These are phyloP conservation scores for Desmodesmus armatus DNA, from an alignment of 139 green algal genomes.

Conservation along the genomic window DNA sequence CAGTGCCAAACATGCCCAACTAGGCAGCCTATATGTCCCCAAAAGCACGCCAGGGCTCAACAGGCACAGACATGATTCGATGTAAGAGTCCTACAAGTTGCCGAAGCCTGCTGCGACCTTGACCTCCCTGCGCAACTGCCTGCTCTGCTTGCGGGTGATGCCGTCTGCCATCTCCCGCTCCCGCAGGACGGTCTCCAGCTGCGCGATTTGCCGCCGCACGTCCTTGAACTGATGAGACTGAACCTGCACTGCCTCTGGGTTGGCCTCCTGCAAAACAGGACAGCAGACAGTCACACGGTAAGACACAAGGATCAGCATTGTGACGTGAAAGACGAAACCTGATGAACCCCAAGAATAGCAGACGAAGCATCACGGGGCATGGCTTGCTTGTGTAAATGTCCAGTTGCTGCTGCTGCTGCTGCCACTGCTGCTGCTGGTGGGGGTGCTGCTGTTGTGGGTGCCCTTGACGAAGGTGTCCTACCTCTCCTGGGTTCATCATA, in stretches of 20 bases:
- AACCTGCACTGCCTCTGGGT: conserved; percentile 56
- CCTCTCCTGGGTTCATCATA: conserved; percentile 31
- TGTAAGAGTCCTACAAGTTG: conserved; percentile 28
- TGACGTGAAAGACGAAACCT: neutral
- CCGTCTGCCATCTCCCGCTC: conserved; percentile 61
- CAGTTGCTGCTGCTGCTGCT: conserved; percentile 24
- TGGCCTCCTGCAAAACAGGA: conserved; percentile 39
- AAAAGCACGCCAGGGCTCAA: too few species aligned
- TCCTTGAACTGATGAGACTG: conserved; percentile 65
- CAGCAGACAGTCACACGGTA: neutral
- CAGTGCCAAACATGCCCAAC: too few species aligned
- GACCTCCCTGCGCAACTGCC: conserved; percentile 55
- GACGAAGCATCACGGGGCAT: neutral
- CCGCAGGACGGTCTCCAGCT: conserved; percentile 64
- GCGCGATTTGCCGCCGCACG: conserved; percentile 57
- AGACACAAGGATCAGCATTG: neutral
- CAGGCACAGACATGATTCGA: too few species aligned
- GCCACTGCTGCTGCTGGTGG: neutral
- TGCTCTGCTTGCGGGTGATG: conserved; percentile 46
- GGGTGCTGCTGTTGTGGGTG: conserved; percentile 1
- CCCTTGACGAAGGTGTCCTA: neutral
- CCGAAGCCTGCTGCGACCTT: conserved; percentile 49
- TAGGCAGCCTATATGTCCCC: too few species aligned
- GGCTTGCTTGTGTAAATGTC: neutral
- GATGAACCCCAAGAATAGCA: neutral